Percentiles rank a stretch among this genome's conserved stretches.
Conservation (phyloP, 2,329 filamentous ascomycete genomes). For the Ambrosiella xylebori region DNA sequence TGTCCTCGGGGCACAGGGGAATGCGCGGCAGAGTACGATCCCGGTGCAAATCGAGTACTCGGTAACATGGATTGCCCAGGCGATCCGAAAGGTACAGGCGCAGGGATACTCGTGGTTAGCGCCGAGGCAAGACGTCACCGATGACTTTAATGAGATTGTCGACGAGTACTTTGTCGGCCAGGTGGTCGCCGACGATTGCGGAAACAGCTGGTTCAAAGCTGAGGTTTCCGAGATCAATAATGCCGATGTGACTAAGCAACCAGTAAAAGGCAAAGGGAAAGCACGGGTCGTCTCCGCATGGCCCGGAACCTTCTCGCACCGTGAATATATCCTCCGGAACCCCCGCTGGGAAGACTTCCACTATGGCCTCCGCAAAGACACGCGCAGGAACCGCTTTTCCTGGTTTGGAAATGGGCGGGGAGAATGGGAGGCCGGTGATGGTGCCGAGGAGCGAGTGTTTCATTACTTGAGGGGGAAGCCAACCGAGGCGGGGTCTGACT, state of each 20-base stretch:
- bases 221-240: neutral
- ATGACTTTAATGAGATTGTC: neutral
- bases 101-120: neutral
- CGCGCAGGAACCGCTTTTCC: neutral
- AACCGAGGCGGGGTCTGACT: too few species aligned
- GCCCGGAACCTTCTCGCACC: constrained; percentile 29
- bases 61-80: neutral
- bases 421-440: neutral
- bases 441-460: neutral
- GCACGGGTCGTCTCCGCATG: constrained; percentile 26
- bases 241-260: neutral
- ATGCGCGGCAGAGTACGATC: neutral
- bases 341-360: constrained; percentile 30
- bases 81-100: neutral
- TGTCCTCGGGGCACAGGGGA: neutral
- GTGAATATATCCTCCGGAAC: constrained; percentile 24
- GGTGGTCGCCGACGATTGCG: neutral
- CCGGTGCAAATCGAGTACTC: neutral
- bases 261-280: constrained; percentile 14
- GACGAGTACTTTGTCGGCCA: neutral
- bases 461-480: neutral
- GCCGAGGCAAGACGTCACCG: neutral
- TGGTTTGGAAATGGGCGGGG: neutral
- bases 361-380: neutral
- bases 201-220: neutral